Percentiles rank a stretch among this genome's conserved stretches.
Conservation (phyloP, 2,329 filamentous ascomycete species). For the Stenocarpella maydis region DNA sequence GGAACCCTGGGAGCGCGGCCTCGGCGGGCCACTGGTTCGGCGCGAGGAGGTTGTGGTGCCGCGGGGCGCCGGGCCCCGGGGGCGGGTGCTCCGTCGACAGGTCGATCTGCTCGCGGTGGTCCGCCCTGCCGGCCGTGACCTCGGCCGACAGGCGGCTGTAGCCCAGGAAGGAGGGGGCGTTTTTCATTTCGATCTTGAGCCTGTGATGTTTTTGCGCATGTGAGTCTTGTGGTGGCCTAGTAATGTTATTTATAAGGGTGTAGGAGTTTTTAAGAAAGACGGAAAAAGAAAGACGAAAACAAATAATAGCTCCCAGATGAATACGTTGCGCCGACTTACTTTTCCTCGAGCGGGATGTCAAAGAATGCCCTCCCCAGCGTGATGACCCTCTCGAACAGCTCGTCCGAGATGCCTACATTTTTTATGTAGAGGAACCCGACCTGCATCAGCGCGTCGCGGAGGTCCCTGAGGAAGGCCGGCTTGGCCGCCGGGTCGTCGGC, state of each 20-base stretch:
- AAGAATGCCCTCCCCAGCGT: constrained; percentile 77
- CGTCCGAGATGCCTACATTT: constrained; percentile 76
- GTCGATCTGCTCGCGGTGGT: constrained; percentile 89
- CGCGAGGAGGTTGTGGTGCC: constrained; percentile 79
- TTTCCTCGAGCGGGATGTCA: constrained; percentile 77
- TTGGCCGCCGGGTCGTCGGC: constrained; percentile 73
- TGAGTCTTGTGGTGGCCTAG: background rate
- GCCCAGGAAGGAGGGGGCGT: constrained; percentile 75
- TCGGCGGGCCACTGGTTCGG: constrained; percentile 82
- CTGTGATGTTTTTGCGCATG: constrained; percentile 44
- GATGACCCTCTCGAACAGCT: constrained; percentile 72
- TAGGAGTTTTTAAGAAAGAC: background rate
- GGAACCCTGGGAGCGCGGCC: constrained; percentile 71
- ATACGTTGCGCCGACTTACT: constrained; percentile 49
- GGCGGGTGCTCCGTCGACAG: constrained; percentile 80
- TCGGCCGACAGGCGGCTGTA: constrained; percentile 73
- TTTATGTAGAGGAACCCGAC: constrained; percentile 90
- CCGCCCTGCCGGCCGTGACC: constrained; percentile 76
- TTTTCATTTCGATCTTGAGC: constrained; percentile 76
- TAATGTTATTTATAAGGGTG: background rate
- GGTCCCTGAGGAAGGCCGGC: constrained; percentile 72
- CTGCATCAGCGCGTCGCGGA: constrained; percentile 80
- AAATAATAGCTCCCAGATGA: background rate
- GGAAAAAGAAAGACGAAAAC: too few species aligned
- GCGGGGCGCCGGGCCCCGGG: constrained; percentile 68